These are phyloP conservation scores for Blastomyces emzantsi DNA, from an alignment of 2,329 filamentous ascomycete species.

Conservation along the genomic window DNA sequence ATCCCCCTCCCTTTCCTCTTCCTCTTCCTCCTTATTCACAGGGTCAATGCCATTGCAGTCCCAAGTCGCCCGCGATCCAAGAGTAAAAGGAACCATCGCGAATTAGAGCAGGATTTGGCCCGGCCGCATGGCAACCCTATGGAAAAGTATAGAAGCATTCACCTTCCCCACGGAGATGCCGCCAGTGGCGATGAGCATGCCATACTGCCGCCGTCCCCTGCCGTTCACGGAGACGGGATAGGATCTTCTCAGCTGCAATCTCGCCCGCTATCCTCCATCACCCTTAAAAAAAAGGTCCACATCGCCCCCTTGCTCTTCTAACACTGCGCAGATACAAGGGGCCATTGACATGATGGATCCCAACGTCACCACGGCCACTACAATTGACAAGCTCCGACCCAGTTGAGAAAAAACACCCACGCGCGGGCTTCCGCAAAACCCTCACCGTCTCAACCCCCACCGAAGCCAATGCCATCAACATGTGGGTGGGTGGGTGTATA, in stretches of 20 bases:
- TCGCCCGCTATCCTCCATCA: conserved; percentile 16
- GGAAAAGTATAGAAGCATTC: conserved; percentile 21
- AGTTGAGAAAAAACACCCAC: conserved; percentile 20
- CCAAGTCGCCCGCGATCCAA: not conserved
- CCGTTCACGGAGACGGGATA: not conserved
- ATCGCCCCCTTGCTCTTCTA: conserved; percentile 14
- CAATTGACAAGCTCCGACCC: conserved; percentile 14
- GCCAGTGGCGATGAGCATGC: conserved; percentile 24
- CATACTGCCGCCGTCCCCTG: conserved; percentile 13
- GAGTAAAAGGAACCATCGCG: conserved; percentile 16
- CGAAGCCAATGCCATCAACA: conserved; percentile 22
- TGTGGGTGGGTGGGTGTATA: conserved; percentile 18
- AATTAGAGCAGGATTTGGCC: conserved; percentile 26
- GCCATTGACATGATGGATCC: conserved; percentile 20
- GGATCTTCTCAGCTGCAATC: not conserved
- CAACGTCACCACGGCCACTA: not conserved
- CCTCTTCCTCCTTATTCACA: not conserved
- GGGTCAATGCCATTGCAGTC: not conserved
- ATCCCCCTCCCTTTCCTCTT: conserved; percentile 15
- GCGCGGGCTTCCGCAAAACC: conserved; percentile 14
- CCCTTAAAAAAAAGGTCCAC: conserved; percentile 20
- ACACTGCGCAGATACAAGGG: conserved; percentile 19
- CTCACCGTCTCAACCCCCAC: conserved; percentile 16
- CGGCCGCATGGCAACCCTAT: conserved; percentile 24
- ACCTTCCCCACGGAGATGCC: conserved; percentile 25